These are phyloP conservation scores for Pilobolus umbonatus DNA, from an alignment of 192 early-diverging fungal species.

Conservation along the genomic window DNA sequence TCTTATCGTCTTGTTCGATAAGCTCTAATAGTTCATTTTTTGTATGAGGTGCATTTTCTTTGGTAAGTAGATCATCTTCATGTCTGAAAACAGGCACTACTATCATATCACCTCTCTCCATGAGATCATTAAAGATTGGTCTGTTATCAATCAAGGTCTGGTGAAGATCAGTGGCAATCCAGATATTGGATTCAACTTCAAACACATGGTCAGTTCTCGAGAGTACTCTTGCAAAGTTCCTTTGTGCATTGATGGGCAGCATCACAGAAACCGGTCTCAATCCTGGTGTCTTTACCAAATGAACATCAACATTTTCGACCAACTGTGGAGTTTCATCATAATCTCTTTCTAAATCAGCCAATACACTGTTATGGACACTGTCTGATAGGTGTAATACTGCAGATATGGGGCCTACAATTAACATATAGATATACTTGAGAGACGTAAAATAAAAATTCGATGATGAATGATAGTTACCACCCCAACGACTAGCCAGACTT, in stretches of 20 bases:
- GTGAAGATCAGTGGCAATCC: constrained; percentile 33
- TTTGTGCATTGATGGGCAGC: constrained; percentile 38
- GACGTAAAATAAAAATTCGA: too few species aligned
- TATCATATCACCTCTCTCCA: constrained; percentile 44
- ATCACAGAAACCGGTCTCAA: not conserved
- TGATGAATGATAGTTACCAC: constrained; percentile 45
- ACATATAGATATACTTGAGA: not conserved
- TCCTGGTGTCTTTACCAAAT: constrained; percentile 33
- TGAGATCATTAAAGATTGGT: constrained; percentile 24
- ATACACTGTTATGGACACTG: not conserved
- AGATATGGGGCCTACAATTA: constrained; percentile 46
- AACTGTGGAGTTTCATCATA: not conserved
- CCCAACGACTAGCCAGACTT: constrained; percentile 41
- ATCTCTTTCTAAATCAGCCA: constrained; percentile 4
- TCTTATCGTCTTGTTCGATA: constrained; percentile 18
- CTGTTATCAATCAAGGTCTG: constrained; percentile 33
- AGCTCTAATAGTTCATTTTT: constrained; percentile 31
- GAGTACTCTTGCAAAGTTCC: constrained; percentile 49
- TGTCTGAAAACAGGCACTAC: constrained; percentile 45
- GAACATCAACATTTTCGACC: constrained; percentile 40
- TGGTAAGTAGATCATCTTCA: too few species aligned
- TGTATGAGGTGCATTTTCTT: constrained; percentile 18
- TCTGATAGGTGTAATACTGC: constrained; percentile 41
- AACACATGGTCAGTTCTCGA: constrained; percentile 44
- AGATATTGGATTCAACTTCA: constrained; percentile 35